Base-by-base conservation (phyloP, 1,284 basidiomycete species). In the Rhodotorula sp. region DNA sequence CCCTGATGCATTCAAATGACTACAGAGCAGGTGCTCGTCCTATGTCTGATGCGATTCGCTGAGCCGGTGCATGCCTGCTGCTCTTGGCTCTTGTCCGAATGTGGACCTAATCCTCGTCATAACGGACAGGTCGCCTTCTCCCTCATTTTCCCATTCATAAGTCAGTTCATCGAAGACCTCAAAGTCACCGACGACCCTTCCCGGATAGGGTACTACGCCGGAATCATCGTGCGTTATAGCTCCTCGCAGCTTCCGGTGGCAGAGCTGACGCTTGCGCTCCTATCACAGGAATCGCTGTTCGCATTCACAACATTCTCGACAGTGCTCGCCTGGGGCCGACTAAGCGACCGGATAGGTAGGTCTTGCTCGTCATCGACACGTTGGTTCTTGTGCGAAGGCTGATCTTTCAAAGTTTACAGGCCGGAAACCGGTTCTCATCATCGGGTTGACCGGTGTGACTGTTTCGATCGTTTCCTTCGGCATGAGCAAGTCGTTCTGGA, bases 61-160 rank as follows among this genome's bases (percentile, higher is more conserved):
- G 81, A 82, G 48, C 73, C 77, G 44, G 37, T 42, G 5, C 6
- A 10, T 33, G 7, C 10, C 8, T 14, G 37, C 12, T 42, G 10
- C 37, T 14, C 37, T 12, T 2, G 37, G 10, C 37, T 42, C 37
- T 42, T 12, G 37, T 42, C 14, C 37, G 12, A 42, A 42, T 14
- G 37, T 14, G 10, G 37, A 42, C 37, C 10, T 42, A 1, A 42
- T 14, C 37, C 37, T 42, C 10, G 12, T 42, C 33, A 4, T 33
- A 7, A 42, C 37, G 37, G 37, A 42, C 37, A 42, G 37, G 70
- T 78, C 45, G 75, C 75, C 4, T 78, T 78, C 63, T 70, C 75
- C 48, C 66, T 78, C 64, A 83, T 85, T 73, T 84, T 83, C 66
- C 84, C 84, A 6, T 85, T 84, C 72, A 79, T 84, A 66, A 60